Percentiles rank a stretch among this genome's conserved stretches.
Conservation (phyloP, 2,329 filamentous ascomycete species). For the Pseudogymnoascus sp. region DNA sequence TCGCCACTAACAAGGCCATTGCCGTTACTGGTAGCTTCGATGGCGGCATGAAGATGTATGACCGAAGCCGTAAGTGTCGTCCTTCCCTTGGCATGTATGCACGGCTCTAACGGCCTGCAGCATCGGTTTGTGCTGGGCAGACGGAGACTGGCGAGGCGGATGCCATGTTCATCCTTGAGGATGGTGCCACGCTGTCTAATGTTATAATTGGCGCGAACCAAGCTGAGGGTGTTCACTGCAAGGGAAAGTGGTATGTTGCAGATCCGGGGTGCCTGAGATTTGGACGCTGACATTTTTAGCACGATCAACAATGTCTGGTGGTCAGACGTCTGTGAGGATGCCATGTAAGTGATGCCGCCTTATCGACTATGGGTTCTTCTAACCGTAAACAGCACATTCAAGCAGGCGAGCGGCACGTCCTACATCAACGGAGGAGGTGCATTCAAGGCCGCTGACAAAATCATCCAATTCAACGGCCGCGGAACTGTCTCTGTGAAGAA, state of each 20-base stretch:
- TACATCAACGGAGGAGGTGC: constrained; percentile 38
- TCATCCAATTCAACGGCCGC: constrained; percentile 36
- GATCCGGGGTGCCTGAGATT: too few relatives aligned
- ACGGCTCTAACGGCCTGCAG: neutral
- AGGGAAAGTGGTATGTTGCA: constrained; percentile 33
- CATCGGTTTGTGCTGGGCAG: neutral
- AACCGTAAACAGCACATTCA: constrained; percentile 24
- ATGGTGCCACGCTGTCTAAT: constrained; percentile 43
- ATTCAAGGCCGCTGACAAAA: constrained; percentile 35
- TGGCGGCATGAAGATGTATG: constrained; percentile 38
- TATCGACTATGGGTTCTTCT: neutral
- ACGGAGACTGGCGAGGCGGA: constrained; percentile 20
- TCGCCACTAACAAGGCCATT: constrained; percentile 31
- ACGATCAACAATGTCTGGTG: constrained; percentile 25
- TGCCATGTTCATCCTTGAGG: constrained; percentile 44
- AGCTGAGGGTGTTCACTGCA: constrained; percentile 44
- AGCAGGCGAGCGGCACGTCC: constrained; percentile 33
- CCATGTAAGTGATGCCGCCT: constrained; percentile 1
- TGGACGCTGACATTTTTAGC: constrained; percentile 21
- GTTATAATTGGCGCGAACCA: constrained; percentile 45
- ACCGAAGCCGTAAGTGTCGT: constrained; percentile 24
- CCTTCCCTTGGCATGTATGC: neutral
- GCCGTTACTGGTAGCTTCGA: constrained; percentile 38
- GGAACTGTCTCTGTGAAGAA: constrained; percentile 29
- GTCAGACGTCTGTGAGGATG: constrained; percentile 22